phyloP scores from a whole-genome alignment of 2,329 filamentous ascomycete species.

The Ophiostoma novo-ulmi region DNA sequence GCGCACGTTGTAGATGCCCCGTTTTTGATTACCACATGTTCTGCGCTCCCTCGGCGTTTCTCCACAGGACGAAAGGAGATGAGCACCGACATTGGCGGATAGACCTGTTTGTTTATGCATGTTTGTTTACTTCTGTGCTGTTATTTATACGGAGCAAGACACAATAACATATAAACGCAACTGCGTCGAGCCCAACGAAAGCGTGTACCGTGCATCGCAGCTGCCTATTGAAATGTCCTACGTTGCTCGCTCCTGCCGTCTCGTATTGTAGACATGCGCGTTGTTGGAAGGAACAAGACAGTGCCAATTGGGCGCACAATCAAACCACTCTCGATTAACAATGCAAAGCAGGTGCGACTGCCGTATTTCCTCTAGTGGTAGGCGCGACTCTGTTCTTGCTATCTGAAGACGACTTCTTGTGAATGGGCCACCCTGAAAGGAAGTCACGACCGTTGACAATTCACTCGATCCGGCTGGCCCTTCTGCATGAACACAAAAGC shows the following conservation, averaged over 20 bases:
- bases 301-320: background rate
- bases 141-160: too few relatives aligned
- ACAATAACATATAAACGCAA: background rate
- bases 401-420: background rate
- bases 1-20: slow-evolving; percentile 18
- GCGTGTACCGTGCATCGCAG: background rate
- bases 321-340: background rate
- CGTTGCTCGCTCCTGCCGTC: background rate
- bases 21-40: slow-evolving; percentile 18
- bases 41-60: background rate
- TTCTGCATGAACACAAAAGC: slow-evolving; percentile 8
- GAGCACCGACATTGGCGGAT: background rate
- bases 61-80: slow-evolving; percentile 3
- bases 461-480: background rate
- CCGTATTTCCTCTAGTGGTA: background rate
- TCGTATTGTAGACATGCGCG: background rate
- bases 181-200: background rate
- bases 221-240: background rate
- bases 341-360: background rate
- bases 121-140: slow-evolving; percentile 2
- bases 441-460: background rate
- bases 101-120: background rate
- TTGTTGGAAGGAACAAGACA: slow-evolving; percentile 2
- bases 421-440: background rate
- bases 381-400: background rate